Base-by-base conservation (phyloP, 2,329 filamentous ascomycete species). In the Xylogone sp. region DNA sequence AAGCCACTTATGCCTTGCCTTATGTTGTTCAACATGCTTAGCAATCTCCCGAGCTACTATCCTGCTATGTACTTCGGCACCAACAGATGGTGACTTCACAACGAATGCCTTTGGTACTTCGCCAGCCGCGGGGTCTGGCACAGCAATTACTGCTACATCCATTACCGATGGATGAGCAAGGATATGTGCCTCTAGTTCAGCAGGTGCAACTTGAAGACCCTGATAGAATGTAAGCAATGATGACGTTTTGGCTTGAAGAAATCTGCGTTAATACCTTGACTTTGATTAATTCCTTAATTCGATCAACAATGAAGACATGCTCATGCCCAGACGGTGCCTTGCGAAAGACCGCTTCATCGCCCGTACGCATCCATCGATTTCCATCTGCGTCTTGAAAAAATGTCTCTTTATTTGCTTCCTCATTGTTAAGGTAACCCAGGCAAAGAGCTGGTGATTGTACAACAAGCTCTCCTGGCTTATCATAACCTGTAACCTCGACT, bases 351-450 rank as follows among this genome's bases (percentile, higher is more conserved):
- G 87, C 90, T 66, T 95, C 89, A 61, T 97, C 92, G 5, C 92
- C 92, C 0, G 92, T 96, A 42, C 81, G 81, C 77, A 96, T 83
- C 82, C 90, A 94, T 56, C 83, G 71, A 9, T 71, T 65, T n/a
- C 77, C 76, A 57, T 91, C 84, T 1, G 84, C 75, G 48, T 84
- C 76, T 55, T 71, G 72, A 0, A 84, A 64, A 62, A 90, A 97
- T 0, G 91, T 94, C 65, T 95, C 90, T 48, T 79, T 76, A 19
- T 85, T 95, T 2, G 92, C 90, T 62, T 88, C 86, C 43, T 88
- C 84, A 63, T 96, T 96, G 71, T 95, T 87, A 49, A 96, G 72
- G 60, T 97, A 97, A 1, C 92, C 92, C 0, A 96, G 70, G 0
- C 88, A 84, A 1, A 95, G 81, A 1, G 85, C 84, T 0, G 90